Conservation (phyloP, 1,139 yeast genomes). For the Meyerozyma elateridarum region DNA sequence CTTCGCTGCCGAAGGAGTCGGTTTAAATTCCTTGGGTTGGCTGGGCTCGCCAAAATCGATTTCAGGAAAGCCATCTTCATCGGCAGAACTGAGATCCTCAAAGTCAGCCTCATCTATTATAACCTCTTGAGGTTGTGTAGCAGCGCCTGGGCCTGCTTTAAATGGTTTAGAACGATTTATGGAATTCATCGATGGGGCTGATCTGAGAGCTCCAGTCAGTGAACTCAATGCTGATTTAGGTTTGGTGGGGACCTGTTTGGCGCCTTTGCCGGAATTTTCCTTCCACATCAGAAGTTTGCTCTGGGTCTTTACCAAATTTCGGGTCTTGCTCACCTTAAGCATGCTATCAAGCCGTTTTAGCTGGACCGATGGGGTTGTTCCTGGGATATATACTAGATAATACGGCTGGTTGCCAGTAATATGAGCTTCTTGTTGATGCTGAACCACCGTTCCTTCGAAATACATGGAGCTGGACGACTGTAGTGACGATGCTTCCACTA, state of each 20-base stretch:
- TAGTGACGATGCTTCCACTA: constrained; percentile 28
- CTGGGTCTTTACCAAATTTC: constrained; percentile 25
- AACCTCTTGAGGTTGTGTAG: constrained; percentile 1
- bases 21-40: too few relatives aligned
- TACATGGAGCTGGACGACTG: constrained; percentile 22
- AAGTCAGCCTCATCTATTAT: constrained; percentile 4
- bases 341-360: constrained; percentile 27
- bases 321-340: constrained; percentile 33
- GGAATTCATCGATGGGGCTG: too few relatives aligned
- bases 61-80: constrained; percentile 1
- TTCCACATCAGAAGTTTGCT: constrained; percentile 13
- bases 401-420: constrained; percentile 24
- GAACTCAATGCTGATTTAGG: too few relatives aligned
- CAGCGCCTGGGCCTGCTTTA: constrained; percentile 3
- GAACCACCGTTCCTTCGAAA: constrained; percentile 36
- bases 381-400: constrained; percentile 24
- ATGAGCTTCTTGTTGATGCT: constrained; percentile 20
- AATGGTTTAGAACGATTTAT: neutral
- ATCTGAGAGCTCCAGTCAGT: too few relatives aligned
- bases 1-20: neutral
- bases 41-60: neutral
- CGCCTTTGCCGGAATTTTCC: constrained; percentile 8
- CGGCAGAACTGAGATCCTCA: constrained; percentile 2
- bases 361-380: constrained; percentile 15
- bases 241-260: constrained; percentile 3